Base-by-base conservation (phyloP, 768 basidiomycete species). In the Tricholoma saponaceum region DNA sequence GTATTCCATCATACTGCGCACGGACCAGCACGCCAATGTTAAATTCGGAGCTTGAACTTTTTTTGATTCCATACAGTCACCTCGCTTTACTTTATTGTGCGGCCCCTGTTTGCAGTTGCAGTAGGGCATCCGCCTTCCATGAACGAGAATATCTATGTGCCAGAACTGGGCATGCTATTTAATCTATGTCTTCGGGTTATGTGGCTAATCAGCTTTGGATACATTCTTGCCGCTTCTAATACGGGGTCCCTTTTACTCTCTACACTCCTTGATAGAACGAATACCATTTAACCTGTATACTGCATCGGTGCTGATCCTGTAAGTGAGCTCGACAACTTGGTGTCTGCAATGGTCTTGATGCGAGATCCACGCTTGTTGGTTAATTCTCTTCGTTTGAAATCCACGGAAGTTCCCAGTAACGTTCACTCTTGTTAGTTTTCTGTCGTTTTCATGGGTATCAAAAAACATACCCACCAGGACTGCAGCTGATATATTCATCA, bases 91-190 rank as follows among this genome's bases (percentile, higher is more conserved):
- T 39, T 59, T 50, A 57, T 56, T 26, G 41, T 35, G 50, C 59
- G 60, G 60, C 57, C 62, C 52, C 60, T 57, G 60, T 44, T 51
- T 33, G 41, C 32, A 39, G 51, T 52, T 54, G 55, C 25, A 35
- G 46, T 32, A 51, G 50, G 37, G 44, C 52, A 51, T 64, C 53
- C 37, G 57, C 59, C 58, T 62, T 64, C 54, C 57, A 58, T 59
- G 69, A 72, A 57, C 77, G 84, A 83, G 83, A 65, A 85, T 76
- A 85, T 60, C 52, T 64, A 77, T 57, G 58, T 60, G 58, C 82
- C 78, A 65, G 74, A 75, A 72, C 85, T 88, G 86, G 86, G 86
- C 86, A 86, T 87, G 84, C 79, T 83, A 79, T 82, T 78, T 74
- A 28, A 69, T 79, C 78, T 66, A 28, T 63, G 60, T 63, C 66